Evolutionary conservation across 192 early-diverging fungal genomes (phyloP), one percentile per base, ranked within the genome.

Genomic region (Coemansia sp.): DNA sequence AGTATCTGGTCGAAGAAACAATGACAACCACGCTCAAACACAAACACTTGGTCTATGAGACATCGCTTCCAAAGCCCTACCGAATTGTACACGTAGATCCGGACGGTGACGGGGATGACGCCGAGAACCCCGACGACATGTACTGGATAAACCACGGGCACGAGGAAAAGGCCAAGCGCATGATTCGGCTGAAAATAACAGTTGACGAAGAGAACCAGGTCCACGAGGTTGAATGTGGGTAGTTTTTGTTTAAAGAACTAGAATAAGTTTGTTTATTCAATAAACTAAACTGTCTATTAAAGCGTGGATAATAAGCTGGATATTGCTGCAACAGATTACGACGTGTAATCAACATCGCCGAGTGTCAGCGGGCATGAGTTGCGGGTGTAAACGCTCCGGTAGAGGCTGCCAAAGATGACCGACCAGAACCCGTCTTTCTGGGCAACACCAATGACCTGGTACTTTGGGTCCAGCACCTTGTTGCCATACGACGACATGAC

Each of bases 391-490:
- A 67, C 58, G 0, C 32, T 49, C 6, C 59, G 28, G 8, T 62
- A 57, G 8, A 71, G 65, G 19, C 56, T 43, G 43, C 61, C 75
- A 24, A 78, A 22, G 23, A 78, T 78, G 1, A 78, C 65, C 0
- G 75, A 78, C 75, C 75, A 78, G 69, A 48, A 78, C n/a, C 75
- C 75, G 33, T 62, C 38, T 24, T 62, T 51, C 56, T 78, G 75
- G 1, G 75, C 75, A 2, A 78, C 75, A 5, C 75, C 75, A 35
- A 71, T 61, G 38, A 71, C 65, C 19, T 61, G 47, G 42, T 58
- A 78, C 3, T 29, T 58, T 8, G 75, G 62, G 29, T 71, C 65
- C 22, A 69, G 40, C 14, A 69, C 30, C 1, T 35, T 51, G 6
- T 56, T 44, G 1, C 23, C 38, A 46, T 78, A 78, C 3, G 51